phyloP scores from a whole-genome alignment of 164 flowering plant species.

The Buxus sempervirens region DNA sequence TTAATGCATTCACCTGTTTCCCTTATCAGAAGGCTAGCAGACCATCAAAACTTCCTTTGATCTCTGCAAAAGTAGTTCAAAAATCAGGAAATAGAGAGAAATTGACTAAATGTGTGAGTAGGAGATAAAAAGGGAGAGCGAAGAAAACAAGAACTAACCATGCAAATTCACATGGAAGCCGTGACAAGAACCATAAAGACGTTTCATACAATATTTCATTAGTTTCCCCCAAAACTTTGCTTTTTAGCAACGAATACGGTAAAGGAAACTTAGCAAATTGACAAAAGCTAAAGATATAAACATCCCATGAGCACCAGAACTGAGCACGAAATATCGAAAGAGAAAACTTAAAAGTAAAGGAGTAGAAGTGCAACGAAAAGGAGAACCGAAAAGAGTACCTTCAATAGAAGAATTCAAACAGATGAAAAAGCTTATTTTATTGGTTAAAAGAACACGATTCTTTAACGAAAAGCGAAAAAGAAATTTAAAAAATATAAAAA shows the following conservation, averaged over 20 bases:
- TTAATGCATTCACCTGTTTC: constrained; percentile 3
- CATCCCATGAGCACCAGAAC: neutral
- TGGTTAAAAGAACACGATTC: too few relatives aligned
- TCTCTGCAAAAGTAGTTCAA: constrained; percentile 10
- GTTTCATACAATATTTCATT: neutral
- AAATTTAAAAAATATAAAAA: too few relatives aligned
- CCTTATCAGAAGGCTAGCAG: constrained; percentile 5
- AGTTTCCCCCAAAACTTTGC: neutral
- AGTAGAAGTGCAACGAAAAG: too few relatives aligned
- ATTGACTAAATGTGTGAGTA: too few relatives aligned
- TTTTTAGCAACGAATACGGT: constrained; percentile 11
- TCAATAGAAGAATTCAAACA: too few relatives aligned
- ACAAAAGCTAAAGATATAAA: constrained; percentile 10
- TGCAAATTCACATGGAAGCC: neutral
- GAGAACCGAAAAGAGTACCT: too few relatives aligned
- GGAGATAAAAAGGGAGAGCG: too few relatives aligned
- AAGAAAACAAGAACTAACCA: too few relatives aligned
- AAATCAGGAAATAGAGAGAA: neutral
- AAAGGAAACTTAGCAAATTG: neutral
- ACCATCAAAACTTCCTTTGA: neutral
- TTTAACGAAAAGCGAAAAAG: too few relatives aligned
- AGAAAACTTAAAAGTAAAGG: constrained; percentile 11
- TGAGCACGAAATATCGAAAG: neutral
- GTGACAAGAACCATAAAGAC: neutral
- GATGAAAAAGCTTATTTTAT: too few relatives aligned